Evolutionary conservation across 169 alveolate genomes (phyloP).

Genomic region (Plasmodium inui): DNA sequence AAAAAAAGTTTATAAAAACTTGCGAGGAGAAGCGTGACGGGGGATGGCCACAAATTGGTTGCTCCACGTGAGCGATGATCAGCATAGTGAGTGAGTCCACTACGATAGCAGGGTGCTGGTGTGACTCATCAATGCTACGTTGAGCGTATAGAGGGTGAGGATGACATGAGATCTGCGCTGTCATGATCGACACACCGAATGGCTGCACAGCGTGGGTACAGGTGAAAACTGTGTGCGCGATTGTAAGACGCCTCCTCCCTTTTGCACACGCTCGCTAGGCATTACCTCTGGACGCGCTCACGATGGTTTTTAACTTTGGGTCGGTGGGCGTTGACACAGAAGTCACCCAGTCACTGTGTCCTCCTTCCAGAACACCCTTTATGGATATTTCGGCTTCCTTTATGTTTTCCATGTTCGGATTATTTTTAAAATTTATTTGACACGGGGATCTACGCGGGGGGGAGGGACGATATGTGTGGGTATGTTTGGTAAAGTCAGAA

Average conservation of each 20-base stretch:
- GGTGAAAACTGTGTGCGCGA: background rate
- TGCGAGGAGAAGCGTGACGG: background rate
- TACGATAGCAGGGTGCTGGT: background rate
- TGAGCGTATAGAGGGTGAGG: background rate
- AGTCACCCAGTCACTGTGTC: slow-evolving; percentile 96
- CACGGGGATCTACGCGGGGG: slow-evolving; percentile 5
- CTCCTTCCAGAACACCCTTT: slow-evolving; percentile 92
- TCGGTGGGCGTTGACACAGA: slow-evolving; percentile 94
- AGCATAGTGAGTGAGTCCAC: background rate
- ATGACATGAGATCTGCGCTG: background rate
- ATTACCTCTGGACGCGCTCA: slow-evolving; percentile 94
- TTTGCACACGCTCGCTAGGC: background rate
- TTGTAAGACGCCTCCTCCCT: background rate
- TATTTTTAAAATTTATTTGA: slow-evolving; percentile 7
- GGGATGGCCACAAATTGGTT: background rate
- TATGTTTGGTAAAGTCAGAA: background rate
- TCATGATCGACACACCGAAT: background rate
- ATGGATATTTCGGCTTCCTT: slow-evolving; percentile 81
- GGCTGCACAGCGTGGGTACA: background rate
- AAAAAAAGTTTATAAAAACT: slow-evolving; percentile 19
- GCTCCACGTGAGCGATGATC: background rate
- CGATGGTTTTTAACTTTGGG: slow-evolving; percentile 89
- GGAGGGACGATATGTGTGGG: background rate
- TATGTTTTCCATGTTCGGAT: slow-evolving; percentile 45
- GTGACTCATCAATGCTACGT: background rate